Conservation (phyloP, 2,329 filamentous ascomycete species). For the Elsinoe perseae region DNA sequence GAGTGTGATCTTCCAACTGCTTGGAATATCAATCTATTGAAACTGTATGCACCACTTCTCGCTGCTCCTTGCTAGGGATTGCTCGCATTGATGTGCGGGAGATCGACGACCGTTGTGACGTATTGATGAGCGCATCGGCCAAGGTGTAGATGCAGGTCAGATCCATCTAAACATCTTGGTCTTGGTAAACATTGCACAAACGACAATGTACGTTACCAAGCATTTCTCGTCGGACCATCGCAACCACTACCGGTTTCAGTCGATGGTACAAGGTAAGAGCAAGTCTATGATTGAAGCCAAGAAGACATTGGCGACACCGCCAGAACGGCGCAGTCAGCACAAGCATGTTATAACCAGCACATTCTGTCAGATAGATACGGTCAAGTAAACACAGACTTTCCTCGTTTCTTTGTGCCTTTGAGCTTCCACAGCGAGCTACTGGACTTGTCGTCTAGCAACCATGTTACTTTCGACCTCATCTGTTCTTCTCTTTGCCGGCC, state of each 20-base stretch:
- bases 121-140: constrained; percentile 12
- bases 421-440: constrained; percentile 2
- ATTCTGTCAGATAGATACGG: background rate
- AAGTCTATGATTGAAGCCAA: constrained; percentile 14
- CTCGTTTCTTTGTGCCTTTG: background rate
- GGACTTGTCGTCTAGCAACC: background rate
- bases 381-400: background rate
- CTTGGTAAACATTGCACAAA: background rate
- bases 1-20: constrained; percentile 1
- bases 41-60: constrained; percentile 4
- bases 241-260: background rate
- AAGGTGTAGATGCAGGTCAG: background rate
- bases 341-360: background rate
- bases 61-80: background rate
- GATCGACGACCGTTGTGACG: constrained; percentile 12
- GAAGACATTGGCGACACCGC: background rate
- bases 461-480: background rate
- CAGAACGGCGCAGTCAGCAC: constrained; percentile 10
- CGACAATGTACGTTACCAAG: constrained; percentile 10
- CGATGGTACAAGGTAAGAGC: background rate
- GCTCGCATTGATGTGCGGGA: constrained; percentile 5
- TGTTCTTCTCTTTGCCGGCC: constrained; percentile 1
- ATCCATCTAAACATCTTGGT: constrained; percentile 8
- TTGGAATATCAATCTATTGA: constrained; percentile 1
- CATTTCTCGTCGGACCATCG: background rate